Conservation (phyloP, 208 protist genomes). For the Crithidia expoeki region DNA sequence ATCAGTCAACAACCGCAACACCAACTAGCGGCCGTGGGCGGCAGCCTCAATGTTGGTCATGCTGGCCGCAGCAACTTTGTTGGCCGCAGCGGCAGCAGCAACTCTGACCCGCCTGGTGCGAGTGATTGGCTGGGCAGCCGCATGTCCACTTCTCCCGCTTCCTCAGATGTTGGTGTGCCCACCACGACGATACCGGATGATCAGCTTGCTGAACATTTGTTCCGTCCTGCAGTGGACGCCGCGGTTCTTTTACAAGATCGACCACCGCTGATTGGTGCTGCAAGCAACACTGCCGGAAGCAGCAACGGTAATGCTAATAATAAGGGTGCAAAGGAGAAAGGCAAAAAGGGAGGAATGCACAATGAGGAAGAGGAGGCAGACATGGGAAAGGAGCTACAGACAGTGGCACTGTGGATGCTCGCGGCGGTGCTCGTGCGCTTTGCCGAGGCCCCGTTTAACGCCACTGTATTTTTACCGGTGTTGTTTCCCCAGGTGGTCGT, state of each 20-base stretch:
- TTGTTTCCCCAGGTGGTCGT: slow-evolving; percentile 75
- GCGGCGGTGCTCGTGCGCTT: slow-evolving; percentile 63
- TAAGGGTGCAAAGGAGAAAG: not conserved
- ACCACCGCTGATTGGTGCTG: not conserved
- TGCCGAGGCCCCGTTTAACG: slow-evolving; percentile 55
- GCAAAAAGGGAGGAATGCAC: not conserved
- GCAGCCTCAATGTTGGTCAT: slow-evolving; percentile 22
- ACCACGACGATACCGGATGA: slow-evolving; percentile 25
- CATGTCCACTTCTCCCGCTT: slow-evolving; percentile 29
- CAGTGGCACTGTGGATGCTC: slow-evolving; percentile 47
- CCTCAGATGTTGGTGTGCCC: slow-evolving; percentile 9
- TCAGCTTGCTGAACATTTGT: slow-evolving; percentile 46
- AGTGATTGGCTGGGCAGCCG: slow-evolving; percentile 46
- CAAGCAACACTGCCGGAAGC: not conserved
- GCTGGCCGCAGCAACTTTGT: slow-evolving; percentile 1
- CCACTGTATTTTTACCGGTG: slow-evolving; percentile 53
- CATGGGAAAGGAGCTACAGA: slow-evolving; percentile 39
- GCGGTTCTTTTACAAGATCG: slow-evolving; percentile 34
- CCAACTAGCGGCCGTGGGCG: slow-evolving; percentile 10
- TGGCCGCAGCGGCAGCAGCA: slow-evolving; percentile 25
- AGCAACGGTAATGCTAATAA: not conserved
- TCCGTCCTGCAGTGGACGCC: slow-evolving; percentile 45
- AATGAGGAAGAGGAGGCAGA: not conserved
- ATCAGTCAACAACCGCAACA: not conserved
- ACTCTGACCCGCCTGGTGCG: slow-evolving; percentile 18